phyloP scores from a whole-genome alignment of 139 green algal genomes.

The Chlorella vulgaris region DNA sequence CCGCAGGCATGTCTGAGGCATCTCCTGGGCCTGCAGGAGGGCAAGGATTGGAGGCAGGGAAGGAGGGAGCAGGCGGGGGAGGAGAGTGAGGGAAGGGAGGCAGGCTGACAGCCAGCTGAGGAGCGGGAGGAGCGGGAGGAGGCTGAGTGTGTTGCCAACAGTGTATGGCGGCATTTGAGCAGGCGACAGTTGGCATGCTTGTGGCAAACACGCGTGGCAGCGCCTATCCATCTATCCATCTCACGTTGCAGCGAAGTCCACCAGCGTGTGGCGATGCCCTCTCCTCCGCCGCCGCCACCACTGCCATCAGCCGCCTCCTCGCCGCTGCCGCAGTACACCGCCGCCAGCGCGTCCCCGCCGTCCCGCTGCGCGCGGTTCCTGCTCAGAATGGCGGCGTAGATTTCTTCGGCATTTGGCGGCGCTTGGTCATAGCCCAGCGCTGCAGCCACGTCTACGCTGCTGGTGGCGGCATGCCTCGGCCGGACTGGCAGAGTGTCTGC shows the following conservation, averaged over 20 bases:
- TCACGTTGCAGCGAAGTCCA: slow-evolving; percentile 13
- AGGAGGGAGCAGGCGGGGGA: neutral
- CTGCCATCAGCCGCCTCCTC: neutral
- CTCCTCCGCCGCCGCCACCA: neutral
- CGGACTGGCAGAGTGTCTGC: neutral
- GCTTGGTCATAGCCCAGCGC: slow-evolving; percentile 8
- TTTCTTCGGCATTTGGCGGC: neutral
- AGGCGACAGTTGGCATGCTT: no score
- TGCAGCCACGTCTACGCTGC: slow-evolving; percentile 12
- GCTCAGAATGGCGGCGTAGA: neutral
- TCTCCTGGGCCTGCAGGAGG: neutral
- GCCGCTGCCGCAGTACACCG: neutral
- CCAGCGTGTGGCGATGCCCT: slow-evolving; percentile 29
- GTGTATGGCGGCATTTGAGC: no score
- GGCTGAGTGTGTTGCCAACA: no score
- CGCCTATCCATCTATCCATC: no score
- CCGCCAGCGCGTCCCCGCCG: neutral
- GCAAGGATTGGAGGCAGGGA: neutral
- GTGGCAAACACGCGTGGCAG: no score
- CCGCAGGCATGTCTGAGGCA: neutral
- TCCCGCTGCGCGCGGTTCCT: neutral
- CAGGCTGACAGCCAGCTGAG: no score
- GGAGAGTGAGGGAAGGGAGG: no score
- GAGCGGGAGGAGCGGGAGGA: no score
- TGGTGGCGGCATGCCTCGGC: neutral